Evolutionary conservation across 2,329 filamentous ascomycete genomes (phyloP), one percentile per base, ranked within the genome.

Genomic region (Periconia sp.): DNA sequence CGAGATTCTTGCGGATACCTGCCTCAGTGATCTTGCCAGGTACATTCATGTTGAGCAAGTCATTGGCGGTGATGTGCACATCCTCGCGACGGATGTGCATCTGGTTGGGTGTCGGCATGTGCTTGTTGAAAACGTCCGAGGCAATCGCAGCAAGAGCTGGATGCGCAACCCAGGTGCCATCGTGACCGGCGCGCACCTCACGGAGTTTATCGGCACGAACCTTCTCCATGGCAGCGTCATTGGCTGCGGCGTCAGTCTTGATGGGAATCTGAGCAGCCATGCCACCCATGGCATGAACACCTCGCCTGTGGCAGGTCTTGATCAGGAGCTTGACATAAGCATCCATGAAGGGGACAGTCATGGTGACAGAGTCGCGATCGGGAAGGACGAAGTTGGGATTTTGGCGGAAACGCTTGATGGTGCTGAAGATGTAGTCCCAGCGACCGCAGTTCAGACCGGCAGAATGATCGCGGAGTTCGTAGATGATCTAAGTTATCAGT

Each of bases 361-460:
- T 97, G 59, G 94, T 99, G 41, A 99, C 90, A 48, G 84, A 81
- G 41, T 86, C 86, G 50, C 94, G 89, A 72, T 99, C 92, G 19
- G 94, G 94, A 15, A 99, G 86, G 43, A 97, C 85, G 69, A 97
- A 97, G 76, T 87, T 86, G 63, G 88, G 80, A 79, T 96, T 94
- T 66, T 96, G 85, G 69, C 94, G 89, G 87, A 97, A 96, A 75
- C 95, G 96, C 83, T 99, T 99, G 80, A 99, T 97, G 68, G 92
- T 90, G 72, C 88, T 94, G 82, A 99, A 99, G 77, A 99, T 97
- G 81, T 99, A 99, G 71, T 99, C 94, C 94, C 94, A 99, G 59
- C 94, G 88, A 54, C 94, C 94, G 74, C 94, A 97, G 84, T 99
- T 99, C 66, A 99, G 84, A 34, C 94, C 94, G 5, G 92, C 88